These are phyloP conservation scores for Fusarium torulosum DNA, from an alignment of 2,329 filamentous ascomycete species.

Conservation along the genomic window DNA sequence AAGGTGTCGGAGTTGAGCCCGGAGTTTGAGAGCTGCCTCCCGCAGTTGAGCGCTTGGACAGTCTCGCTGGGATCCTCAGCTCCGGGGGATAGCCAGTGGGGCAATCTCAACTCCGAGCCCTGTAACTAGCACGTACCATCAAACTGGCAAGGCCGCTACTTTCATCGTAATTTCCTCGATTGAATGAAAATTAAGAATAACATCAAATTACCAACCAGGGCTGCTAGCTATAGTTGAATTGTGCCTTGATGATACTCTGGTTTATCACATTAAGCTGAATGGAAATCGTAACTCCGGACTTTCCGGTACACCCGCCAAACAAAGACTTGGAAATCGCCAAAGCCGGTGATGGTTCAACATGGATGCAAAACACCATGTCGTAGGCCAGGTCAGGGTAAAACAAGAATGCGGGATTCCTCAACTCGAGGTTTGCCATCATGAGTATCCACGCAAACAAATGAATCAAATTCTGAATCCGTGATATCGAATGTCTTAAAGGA, in stretches of 20 bases:
- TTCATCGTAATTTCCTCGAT: too few species aligned
- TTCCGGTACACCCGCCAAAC: background rate
- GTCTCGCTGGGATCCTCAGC: constrained; percentile 3
- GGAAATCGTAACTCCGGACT: background rate
- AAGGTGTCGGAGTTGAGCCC: constrained; percentile 16
- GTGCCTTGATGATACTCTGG: too few species aligned
- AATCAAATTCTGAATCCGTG: background rate
- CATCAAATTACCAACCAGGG: too few species aligned
- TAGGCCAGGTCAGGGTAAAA: too few species aligned
- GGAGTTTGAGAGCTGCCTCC: background rate
- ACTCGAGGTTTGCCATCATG: too few species aligned
- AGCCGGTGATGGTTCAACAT: too few species aligned
- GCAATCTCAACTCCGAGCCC: constrained; percentile 7
- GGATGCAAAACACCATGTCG: too few species aligned
- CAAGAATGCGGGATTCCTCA: too few species aligned
- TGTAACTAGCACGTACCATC: background rate
- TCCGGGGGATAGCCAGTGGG: background rate
- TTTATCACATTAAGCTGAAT: too few species aligned
- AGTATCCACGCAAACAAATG: too few species aligned
- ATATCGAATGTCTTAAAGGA: background rate
- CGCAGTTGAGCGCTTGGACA: background rate
- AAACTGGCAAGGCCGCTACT: background rate
- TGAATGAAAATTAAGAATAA: too few species aligned
- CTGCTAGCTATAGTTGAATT: too few species aligned
- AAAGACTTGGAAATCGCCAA: background rate